Base-by-base conservation (phyloP, 495 filamentous ascomycete species). In the Pyrenula massariospora region DNA sequence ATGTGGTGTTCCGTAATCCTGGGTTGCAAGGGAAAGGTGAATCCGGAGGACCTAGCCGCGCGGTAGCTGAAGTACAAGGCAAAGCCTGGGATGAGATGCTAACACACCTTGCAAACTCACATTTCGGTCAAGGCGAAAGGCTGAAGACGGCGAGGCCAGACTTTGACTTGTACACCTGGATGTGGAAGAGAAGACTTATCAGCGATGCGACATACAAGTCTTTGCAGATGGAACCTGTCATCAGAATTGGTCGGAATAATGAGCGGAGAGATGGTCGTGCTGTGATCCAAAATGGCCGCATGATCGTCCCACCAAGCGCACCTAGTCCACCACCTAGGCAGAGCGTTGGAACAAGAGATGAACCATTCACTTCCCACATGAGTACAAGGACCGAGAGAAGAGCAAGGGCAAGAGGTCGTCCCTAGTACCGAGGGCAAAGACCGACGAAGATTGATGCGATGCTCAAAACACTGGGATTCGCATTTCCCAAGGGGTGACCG, bases 101-200 rank as follows among this genome's bases (percentile, higher is more conserved):
- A 10, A 21, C 50, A 10, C 50, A 52, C 50, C n/a, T 52, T 8
- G 50, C 50, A 24, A 8, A 20, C 10, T 8, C n/a, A 24, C 50
- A 52, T 20, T 52, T 52, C 22, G 8, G 50, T 5, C n/a, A 21
- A 24, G 50, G 50, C 8, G 19, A 52, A 20, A 52, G 50, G 20
- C 50, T 52, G 10, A 24, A 20, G 50, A 52, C 50, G 8, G 22
- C 22, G 8, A 20, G 56, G 49, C 53, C 55, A 3, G 62, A 66
- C 36, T 63, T 65, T 42, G 11, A 51, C 22, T 56, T 66, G 0
- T 49, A 54, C 5, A 54, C 25, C 12, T 58, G 64, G 36, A 54
- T 66, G 1, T 66, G 60, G 59, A 54, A 59, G 12, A 50, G 48
- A 0, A n/a, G 31, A 2, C 2, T 65, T 15, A 57, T 66, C 47